phyloP scores from a whole-genome alignment of 352 stramenopile genomes.

The Globisporangium paddicum region DNA sequence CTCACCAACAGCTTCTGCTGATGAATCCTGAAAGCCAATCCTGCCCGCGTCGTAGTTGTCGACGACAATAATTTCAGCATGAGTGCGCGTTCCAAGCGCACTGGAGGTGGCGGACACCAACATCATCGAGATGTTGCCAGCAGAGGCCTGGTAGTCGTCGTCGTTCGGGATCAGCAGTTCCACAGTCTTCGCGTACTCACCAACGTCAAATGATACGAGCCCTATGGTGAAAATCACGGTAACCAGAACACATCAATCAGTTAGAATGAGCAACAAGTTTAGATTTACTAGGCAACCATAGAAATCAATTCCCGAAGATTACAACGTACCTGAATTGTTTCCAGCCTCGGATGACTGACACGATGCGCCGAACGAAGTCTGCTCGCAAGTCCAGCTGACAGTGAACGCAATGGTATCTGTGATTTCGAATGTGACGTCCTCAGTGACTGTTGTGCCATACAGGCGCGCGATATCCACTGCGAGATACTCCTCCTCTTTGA shows the following conservation, averaged over 20 bases:
- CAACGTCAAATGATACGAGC: conserved; percentile 15
- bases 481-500: conserved; percentile 15
- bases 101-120: conserved; percentile 17
- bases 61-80: conserved; percentile 19
- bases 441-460: conserved; percentile 17
- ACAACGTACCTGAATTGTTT: conserved; percentile 16
- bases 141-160: conserved; percentile 12
- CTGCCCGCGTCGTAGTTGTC: conserved; percentile 33
- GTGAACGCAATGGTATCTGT: conserved; percentile 3
- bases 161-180: conserved; percentile 27
- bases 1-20: conserved; percentile 11
- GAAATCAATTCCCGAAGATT: not conserved
- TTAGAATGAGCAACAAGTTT: not conserved
- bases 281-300: not conserved
- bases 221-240: conserved; percentile 8
- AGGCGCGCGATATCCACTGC: conserved; percentile 19
- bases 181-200: conserved; percentile 26
- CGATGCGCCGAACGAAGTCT: conserved; percentile 5
- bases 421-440: conserved; percentile 21
- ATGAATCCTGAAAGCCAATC: conserved; percentile 23
- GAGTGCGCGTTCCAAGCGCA: conserved; percentile 3
- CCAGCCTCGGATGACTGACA: conserved; percentile 14
- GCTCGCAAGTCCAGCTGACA: not conserved
- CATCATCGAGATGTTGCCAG: conserved; percentile 21
- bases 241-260: not conserved